Base-by-base conservation (phyloP, 306 rosid species). In the Myrica gale region DNA sequence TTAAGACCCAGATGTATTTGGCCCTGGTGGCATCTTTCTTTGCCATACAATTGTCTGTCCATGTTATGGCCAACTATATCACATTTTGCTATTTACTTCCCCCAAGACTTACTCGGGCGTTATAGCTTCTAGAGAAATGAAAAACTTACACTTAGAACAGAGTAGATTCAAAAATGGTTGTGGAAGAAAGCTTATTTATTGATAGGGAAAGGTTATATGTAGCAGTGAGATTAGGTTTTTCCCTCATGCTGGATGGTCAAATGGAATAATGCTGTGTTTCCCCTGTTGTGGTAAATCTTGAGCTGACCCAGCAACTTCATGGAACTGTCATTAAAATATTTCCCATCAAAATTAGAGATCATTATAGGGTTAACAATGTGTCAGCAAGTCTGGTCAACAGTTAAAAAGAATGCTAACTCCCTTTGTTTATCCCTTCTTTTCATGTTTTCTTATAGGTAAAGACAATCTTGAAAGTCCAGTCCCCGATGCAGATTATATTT, bases 11-110 rank as follows among this genome's bases (percentile, higher is more conserved):
- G 39, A 1, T 78, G 76, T 79, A 55, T 54, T 81, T 67, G 81
- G 89, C 81, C 79, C 76, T 53, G 68, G 75, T 72, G 92, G 90
- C 90, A 26, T 44, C 68, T 78, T 58, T 80, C 32, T 74, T 76
- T 17, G 70, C 94, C 94, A 82, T 58, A 83, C 88, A 82, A 76
- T 83, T 83, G 90, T 74, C n/a, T 63, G 77, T 68, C 12, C 69
- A 56, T 5, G 16, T 26, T 17, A 21, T 52, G 67, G 11, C 32
- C 32, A 26, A 26, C 32, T 26, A 26, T 26, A 3, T 20, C 61
- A 87, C 9, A 54, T 44, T 73, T 78, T 37, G 51, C 67, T 70
- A 60, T 76, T 73, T 76, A 46, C 76, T 23, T 23, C 67, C 66
- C 53, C 46, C 51, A 76, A 48, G 77, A 74, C 37, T 72, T 50